Base-by-base conservation (phyloP, 768 basidiomycete species). In the Naganishia kalamii region DNA sequence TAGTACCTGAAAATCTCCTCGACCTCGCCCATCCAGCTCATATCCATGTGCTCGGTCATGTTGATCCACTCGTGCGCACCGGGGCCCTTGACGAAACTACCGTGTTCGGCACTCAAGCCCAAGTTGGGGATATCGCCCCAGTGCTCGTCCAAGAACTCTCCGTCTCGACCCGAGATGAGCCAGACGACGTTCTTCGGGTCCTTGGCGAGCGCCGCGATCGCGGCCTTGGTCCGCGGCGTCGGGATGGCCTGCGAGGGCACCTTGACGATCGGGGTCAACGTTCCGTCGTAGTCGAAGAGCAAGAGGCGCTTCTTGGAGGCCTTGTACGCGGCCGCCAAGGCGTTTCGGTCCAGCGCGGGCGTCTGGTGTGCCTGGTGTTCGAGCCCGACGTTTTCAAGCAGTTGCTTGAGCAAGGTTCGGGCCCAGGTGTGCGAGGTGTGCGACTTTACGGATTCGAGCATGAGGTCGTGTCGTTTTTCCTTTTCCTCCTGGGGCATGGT, bases 391-490 rank as follows among this genome's bases (percentile, higher is more conserved):
- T 89, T 88, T 47, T 85, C 84, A 50, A 97, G 83, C 10, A 97
- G 83, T 84, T 90, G 88, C 82, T 90, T 89, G 69, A 89, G 85
- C 52, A 97, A 84, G 17, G 89, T 85, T 19, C 89, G 86, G 13
- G 92, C 92, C 94, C 94, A 98, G 29, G 88, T 88, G 68, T 91
- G 89, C n/a, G 87, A 88, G 0, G 94, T 97, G 75, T 97, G 92
- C 35, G 89, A 91, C 17, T 88, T 88, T 63, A 96, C 92, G 62
- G 88, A 85, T 68, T 87, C 85, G 81, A 92, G 85, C 49, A 97
- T 81, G 65, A 69, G 84, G 19, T 77, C 83, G 69, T 99, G 94
- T 17, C 94, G 82, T 19, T 78, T 74, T 3, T 81, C 81, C 78
- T 91, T 93, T 74, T 96, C 92, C 25, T 79, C 78, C 3, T 85